phyloP scores from a whole-genome alignment of 1,284 basidiomycete genomes.

The Omphalotus olearius region DNA sequence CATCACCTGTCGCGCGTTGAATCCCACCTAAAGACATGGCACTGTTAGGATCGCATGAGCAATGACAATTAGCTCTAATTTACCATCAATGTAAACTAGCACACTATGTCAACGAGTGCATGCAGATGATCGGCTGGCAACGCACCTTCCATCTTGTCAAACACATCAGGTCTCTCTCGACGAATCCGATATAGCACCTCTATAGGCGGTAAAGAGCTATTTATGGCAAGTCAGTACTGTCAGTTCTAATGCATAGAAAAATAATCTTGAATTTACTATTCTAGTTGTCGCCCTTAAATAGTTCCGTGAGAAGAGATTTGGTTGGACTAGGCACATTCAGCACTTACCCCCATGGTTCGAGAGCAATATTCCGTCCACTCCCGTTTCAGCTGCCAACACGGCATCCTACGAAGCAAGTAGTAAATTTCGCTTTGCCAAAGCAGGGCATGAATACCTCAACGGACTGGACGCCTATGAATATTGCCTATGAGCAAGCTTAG shows the following conservation, averaged over 20 bases:
- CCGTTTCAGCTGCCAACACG: conserved; percentile 81
- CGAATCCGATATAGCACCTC: conserved; percentile 76
- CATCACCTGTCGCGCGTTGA: conserved; percentile 73
- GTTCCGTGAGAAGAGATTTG: conserved; percentile 3
- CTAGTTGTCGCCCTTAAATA: conserved; percentile 69
- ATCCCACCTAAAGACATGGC: conserved; percentile 58
- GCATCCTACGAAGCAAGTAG: conserved; percentile 61
- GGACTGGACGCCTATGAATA: conserved; percentile 61
- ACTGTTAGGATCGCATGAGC: neutral
- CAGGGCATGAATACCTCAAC: conserved; percentile 47
- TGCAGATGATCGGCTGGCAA: neutral
- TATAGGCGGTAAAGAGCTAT: conserved; percentile 64
- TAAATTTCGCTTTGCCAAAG: conserved; percentile 15
- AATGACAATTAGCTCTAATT: neutral
- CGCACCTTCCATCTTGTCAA: conserved; percentile 64
- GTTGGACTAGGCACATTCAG: neutral
- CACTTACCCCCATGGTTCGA: conserved; percentile 85
- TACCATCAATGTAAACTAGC: conserved; percentile 76
- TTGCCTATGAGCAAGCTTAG: conserved; percentile 8
- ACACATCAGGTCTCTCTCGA: conserved; percentile 70
- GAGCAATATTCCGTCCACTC: conserved; percentile 82
- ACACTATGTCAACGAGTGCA: neutral
- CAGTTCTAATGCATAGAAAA: neutral
- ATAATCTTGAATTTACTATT: conserved; percentile 50
- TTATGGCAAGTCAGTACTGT: neutral